phyloP scores from a whole-genome alignment of 768 basidiomycete species.

The Rhizopogon sp. region DNA sequence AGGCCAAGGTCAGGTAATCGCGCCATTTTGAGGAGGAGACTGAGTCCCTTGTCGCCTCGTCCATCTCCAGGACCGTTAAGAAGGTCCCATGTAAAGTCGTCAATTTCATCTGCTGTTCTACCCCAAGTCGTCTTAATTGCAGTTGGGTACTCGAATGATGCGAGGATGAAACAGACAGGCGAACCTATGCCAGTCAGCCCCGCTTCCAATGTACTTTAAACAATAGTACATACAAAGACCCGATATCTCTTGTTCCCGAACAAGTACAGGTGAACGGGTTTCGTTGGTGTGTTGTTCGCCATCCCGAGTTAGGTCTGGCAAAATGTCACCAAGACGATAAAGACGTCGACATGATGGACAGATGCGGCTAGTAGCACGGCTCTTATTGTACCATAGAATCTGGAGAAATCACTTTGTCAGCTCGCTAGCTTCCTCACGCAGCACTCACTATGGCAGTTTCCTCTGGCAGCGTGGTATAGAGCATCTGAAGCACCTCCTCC shows the following conservation, averaged over 20 bases:
- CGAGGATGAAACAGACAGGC: constrained; percentile 69
- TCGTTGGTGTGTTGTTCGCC: constrained; percentile 11
- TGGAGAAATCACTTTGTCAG: constrained; percentile 19
- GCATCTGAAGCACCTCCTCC: constrained; percentile 70
- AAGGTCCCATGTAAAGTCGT: constrained; percentile 57
- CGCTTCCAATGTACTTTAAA: not conserved
- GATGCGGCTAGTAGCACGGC: constrained; percentile 60
- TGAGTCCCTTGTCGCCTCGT: constrained; percentile 37
- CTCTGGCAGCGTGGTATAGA: constrained; percentile 61
- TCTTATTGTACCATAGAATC: constrained; percentile 88
- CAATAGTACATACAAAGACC: constrained; percentile 58
- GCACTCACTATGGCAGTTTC: constrained; percentile 63
- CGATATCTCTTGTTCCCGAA: constrained; percentile 65
- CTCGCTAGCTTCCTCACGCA: not conserved
- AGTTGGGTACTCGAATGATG: constrained; percentile 57
- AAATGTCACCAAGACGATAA: constrained; percentile 62
- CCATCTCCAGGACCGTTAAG: constrained; percentile 41
- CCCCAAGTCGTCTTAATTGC: constrained; percentile 71
- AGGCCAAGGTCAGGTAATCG: constrained; percentile 70
- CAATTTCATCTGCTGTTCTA: constrained; percentile 59
- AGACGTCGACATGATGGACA: constrained; percentile 76
- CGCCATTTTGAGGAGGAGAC: constrained; percentile 73
- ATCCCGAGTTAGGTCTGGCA: constrained; percentile 42
- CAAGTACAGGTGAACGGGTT: constrained; percentile 34
- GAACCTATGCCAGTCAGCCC: constrained; percentile 50